phyloP scores from a whole-genome alignment of 441 rosid genomes.

The Erysimum cheiri region DNA sequence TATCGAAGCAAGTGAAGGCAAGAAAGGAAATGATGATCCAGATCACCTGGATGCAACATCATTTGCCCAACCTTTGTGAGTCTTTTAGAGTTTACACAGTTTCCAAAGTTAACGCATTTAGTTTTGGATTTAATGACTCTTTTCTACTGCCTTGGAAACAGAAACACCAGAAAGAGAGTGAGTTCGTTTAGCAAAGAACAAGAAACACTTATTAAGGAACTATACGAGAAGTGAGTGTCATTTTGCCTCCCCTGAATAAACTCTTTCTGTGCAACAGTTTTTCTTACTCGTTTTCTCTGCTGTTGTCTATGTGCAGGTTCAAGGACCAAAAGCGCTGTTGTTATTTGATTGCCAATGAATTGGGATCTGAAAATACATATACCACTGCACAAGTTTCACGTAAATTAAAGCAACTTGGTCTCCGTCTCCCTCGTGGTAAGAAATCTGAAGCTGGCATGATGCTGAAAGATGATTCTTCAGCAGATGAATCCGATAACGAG shows the following conservation, averaged over 20 bases:
- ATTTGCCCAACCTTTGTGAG: conserved; percentile 59
- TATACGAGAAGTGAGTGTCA: conserved; percentile 78
- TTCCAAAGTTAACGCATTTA: conserved; percentile 13
- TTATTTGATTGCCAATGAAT: conserved; percentile 77
- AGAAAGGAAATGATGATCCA: conserved; percentile 47
- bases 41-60: conserved; percentile 49
- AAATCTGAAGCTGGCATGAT: conserved; percentile 49
- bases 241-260: conserved; percentile 12
- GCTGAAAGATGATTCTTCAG: conserved; percentile 58
- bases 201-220: conserved; percentile 70
- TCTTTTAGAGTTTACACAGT: conserved; percentile 22
- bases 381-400: conserved; percentile 85
- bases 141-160: conserved; percentile 49
- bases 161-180: conserved; percentile 76
- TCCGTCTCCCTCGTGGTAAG: conserved; percentile 55
- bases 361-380: conserved; percentile 63
- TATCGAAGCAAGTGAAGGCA: conserved; percentile 40
- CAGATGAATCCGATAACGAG: conserved; percentile 60
- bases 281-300: conserved; percentile 3
- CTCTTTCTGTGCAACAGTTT: conserved; percentile 14
- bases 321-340: conserved; percentile 82
- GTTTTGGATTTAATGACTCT: conserved; percentile 30
- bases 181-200: conserved; percentile 76
- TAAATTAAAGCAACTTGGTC: conserved; percentile 86
- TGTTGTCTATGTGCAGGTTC: conserved; percentile 56